Evolutionary conservation across 345 rosid genomes (phyloP), one percentile per base, ranked within the genome.

Genomic region (Stellera chamaejasme): DNA sequence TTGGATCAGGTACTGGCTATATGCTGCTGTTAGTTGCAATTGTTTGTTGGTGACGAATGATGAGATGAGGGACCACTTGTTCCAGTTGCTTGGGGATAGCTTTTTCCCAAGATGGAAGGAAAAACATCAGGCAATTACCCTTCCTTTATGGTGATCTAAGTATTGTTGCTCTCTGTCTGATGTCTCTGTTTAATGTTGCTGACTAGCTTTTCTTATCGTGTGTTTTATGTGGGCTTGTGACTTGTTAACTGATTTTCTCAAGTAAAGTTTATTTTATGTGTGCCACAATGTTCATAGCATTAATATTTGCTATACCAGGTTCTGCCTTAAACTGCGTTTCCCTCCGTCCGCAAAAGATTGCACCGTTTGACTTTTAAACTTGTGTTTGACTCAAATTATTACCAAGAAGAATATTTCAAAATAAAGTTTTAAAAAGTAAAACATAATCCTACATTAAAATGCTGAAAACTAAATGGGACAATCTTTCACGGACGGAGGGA

Each of bases 101-200:
- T 93, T 89, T 77, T 89, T 93, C 66, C 96, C 99, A 27, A 78
- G 97, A 66, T 93, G 99, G 99, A 89, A 93, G 71, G 99, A 93
- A 76, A 93, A 93, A 59, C 99, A 93, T 75, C 99, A 89, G 91
- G 99, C 87, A 67, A 28, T 61, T 27, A 47, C 7, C 6, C 10
- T 13, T 7, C 26, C 15, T 10, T n/a, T 25, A 26, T 49, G 44
- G 13, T 23, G 27, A 14, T 23, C 27, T 19, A 44, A 43, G n/a
- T 11, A 36, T 19, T 44, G 2, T 48, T 23, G 10, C 16, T 27
- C 14, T 14, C 13, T 48, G 13, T 2, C 41, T 39, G 32, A 10
- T 61, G 27, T 54, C 48, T 25, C 11, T 51, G 42, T 52, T 49
- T 28, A 12, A 41, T 50, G 16, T 27, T 1, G 32, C 11, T 8